Evolutionary conservation across 192 early-diverging fungal species (phyloP).

Genomic region (Coemansia sp.): DNA sequence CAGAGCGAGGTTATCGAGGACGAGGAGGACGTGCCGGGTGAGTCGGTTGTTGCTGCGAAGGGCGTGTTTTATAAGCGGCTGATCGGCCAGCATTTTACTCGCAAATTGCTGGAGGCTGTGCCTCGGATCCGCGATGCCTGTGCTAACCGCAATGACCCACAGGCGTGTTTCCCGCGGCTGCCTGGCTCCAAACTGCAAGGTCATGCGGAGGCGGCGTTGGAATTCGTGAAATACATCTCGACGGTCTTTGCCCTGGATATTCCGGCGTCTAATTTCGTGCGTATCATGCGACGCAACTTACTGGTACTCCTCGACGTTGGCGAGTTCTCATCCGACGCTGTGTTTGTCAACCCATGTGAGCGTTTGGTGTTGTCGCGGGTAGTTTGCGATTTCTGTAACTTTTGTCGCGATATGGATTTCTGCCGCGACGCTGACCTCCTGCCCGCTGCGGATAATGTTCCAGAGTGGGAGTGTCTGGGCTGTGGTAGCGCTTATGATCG

Average conservation of each 20-base stretch:
- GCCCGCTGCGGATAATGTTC: constrained; percentile 33
- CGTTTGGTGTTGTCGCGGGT: constrained; percentile 77
- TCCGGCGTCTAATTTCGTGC: constrained; percentile 75
- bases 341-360: constrained; percentile 85
- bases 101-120: constrained; percentile 67
- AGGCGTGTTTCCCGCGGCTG: constrained; percentile 66
- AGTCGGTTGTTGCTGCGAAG: constrained; percentile 14
- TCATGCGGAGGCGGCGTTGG: constrained; percentile 72
- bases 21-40: not conserved
- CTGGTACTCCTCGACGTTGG: constrained; percentile 72
- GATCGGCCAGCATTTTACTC: constrained; percentile 64
- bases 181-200: constrained; percentile 61
- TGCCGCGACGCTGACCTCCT: constrained; percentile 79
- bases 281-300: constrained; percentile 80
- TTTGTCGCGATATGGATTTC: constrained; percentile 87
- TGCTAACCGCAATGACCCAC: constrained; percentile 22
- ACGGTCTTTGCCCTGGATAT: constrained; percentile 81
- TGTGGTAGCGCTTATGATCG: constrained; percentile 85
- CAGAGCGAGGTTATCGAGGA: constrained; percentile 46
- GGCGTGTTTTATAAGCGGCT: constrained; percentile 56
- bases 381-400: constrained; percentile 88
- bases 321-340: constrained; percentile 82
- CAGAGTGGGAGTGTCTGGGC: constrained; percentile 74
- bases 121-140: constrained; percentile 63
- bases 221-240: constrained; percentile 79